phyloP scores from a whole-genome alignment of 2,329 filamentous ascomycete species.

The Cytospora paraplurivora region DNA sequence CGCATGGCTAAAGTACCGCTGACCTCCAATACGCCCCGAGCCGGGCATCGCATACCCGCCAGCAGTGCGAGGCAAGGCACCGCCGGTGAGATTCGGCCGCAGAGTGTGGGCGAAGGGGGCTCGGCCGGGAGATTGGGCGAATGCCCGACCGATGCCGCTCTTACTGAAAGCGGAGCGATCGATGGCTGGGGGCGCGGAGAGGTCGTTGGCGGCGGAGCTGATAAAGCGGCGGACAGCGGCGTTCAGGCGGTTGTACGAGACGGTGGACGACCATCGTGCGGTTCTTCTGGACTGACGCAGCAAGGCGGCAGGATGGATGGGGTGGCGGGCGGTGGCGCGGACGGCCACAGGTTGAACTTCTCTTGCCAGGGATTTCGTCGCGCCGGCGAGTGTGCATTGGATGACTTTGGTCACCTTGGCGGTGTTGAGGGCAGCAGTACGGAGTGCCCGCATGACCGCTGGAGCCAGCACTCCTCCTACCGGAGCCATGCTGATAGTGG shows the following conservation, averaged over 20 bases:
- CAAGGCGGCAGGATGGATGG: slow-evolving; percentile 54
- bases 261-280: slow-evolving; percentile 52
- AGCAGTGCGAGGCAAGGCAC: slow-evolving; percentile 78
- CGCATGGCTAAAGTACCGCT: slow-evolving; percentile 86
- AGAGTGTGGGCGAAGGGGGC: slow-evolving; percentile 87
- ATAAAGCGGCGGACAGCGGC: slow-evolving; percentile 54
- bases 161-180: slow-evolving; percentile 53
- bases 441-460: slow-evolving; percentile 56
- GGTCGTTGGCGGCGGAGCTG: slow-evolving; percentile 44
- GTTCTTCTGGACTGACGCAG: slow-evolving; percentile 53
- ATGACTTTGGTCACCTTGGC: slow-evolving; percentile 54
- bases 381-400: slow-evolving; percentile 51
- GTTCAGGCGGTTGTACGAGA: slow-evolving; percentile 46
- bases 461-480: slow-evolving; percentile 60
- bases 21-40: slow-evolving; percentile 68
- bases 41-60: slow-evolving; percentile 82
- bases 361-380: slow-evolving; percentile 47
- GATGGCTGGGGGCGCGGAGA: slow-evolving; percentile 41
- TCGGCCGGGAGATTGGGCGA: slow-evolving; percentile 67
- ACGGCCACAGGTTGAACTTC: slow-evolving; percentile 51
- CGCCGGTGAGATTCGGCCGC: slow-evolving; percentile 88
- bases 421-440: slow-evolving; percentile 47
- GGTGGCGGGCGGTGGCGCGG: slow-evolving; percentile 48
- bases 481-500: slow-evolving; percentile 52
- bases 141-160: slow-evolving; percentile 52